Evolutionary conservation across 495 filamentous ascomycete species (phyloP).

Genomic region (Penicillium riverlandense): DNA sequence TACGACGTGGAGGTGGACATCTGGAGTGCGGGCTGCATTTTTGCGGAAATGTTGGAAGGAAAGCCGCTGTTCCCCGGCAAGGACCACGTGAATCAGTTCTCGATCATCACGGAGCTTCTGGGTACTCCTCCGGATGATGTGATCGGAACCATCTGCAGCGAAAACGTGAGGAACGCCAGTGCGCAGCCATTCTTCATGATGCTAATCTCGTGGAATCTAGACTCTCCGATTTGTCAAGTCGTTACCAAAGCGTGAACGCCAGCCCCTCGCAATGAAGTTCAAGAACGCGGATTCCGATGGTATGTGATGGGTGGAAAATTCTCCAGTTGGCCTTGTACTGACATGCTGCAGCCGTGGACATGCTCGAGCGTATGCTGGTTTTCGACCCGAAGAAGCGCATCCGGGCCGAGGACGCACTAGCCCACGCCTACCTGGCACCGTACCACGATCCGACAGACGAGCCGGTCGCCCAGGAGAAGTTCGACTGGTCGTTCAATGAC

Average conservation of each 20-base stretch:
- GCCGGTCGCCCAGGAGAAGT: constrained; percentile 92
- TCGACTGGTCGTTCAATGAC: constrained; percentile 99
- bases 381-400: constrained; percentile 93
- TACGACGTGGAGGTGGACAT: constrained; percentile 99
- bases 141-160: constrained; percentile 95
- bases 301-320: constrained; percentile 33
- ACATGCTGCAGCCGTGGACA: constrained; percentile 65
- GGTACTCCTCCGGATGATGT: constrained; percentile 99
- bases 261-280: constrained; percentile 87
- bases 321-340: not conserved
- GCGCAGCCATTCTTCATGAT: not conserved
- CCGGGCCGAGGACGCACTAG: constrained; percentile 73
- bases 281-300: constrained; percentile 90
- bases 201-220: constrained; percentile 37
- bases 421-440: constrained; percentile 87
- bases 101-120: constrained; percentile 96
- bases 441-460: constrained; percentile 98
- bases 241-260: constrained; percentile 88
- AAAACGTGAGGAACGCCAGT: constrained; percentile 64
- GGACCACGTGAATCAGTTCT: constrained; percentile 99
- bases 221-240: constrained; percentile 97
- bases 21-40: constrained; percentile 98
- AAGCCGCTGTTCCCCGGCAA: constrained; percentile 98
- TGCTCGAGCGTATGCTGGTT: constrained; percentile 94
- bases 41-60: constrained; percentile 98